Conservation (phyloP, 805 yeast species). For the Zygotorulaspora chibaensis region DNA sequence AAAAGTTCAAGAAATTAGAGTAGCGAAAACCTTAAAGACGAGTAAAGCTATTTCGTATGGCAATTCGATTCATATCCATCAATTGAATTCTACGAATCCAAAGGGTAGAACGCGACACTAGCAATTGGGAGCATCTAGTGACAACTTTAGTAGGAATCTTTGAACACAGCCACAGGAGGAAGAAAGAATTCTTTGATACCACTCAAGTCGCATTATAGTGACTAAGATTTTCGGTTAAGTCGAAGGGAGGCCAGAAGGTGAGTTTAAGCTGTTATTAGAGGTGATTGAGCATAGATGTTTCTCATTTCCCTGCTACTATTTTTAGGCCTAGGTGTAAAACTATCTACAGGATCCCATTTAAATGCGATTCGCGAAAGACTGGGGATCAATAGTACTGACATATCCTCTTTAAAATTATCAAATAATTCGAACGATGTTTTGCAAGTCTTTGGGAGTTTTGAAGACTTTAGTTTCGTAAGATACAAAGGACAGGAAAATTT, state of each 20-base stretch:
- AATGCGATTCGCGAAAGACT: slow-evolving; percentile 16
- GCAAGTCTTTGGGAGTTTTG: slow-evolving; percentile 24
- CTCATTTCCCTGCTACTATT: slow-evolving; percentile 3
- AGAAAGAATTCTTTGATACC: too few species aligned
- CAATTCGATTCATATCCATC: not conserved
- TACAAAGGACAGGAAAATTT: slow-evolving; percentile 35
- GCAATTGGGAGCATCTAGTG: too few species aligned
- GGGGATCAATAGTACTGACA: slow-evolving; percentile 9
- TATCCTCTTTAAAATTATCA: slow-evolving; percentile 16
- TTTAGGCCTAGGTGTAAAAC: slow-evolving; percentile 4
- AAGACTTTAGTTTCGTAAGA: slow-evolving; percentile 21
- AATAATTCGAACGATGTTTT: slow-evolving; percentile 12
- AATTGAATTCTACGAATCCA: not conserved
- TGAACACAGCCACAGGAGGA: too few species aligned
- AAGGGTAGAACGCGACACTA: too few species aligned
- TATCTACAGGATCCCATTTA: slow-evolving; percentile 19
- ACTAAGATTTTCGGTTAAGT: not conserved
- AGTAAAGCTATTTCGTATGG: not conserved
- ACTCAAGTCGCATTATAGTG: too few species aligned
- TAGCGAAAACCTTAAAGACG: not conserved
- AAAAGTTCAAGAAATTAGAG: not conserved
- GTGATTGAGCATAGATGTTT: slow-evolving; percentile 7
- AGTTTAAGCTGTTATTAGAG: not conserved
- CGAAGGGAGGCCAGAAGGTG: not conserved
- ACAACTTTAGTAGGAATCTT: too few species aligned